Percentiles rank a stretch among this genome's conserved stretches.
Evolutionary conservation across 306 rosid species (phyloP).

Genomic region (Ceratonia siliqua): DNA sequence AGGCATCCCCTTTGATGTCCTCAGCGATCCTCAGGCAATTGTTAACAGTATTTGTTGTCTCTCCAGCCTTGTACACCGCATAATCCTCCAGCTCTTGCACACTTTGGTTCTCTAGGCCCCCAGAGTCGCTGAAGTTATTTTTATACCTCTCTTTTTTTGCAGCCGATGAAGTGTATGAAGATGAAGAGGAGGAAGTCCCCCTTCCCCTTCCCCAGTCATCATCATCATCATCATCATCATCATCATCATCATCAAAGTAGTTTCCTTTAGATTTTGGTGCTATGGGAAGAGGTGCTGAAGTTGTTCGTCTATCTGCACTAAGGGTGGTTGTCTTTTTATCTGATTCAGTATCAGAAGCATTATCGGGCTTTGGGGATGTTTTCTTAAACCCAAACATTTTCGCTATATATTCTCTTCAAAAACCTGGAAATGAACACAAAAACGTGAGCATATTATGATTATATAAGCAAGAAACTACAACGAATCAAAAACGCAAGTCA

Average conservation of each 20-base stretch:
- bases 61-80: constrained; percentile 73
- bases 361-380: constrained; percentile 43
- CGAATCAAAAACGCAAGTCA: neutral
- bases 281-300: constrained; percentile 61
- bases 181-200: constrained; percentile 41
- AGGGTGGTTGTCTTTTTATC: constrained; percentile 35
- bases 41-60: constrained; percentile 73
- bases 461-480: neutral
- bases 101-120: constrained; percentile 77
- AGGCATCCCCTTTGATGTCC: constrained; percentile 76
- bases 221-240: constrained; percentile 32
- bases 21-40: constrained; percentile 82
- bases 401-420: neutral
- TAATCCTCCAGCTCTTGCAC: constrained; percentile 78
- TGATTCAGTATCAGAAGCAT: constrained; percentile 39
- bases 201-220: constrained; percentile 37
- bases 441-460: neutral
- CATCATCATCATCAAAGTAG: constrained; percentile 46
- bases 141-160: constrained; percentile 45
- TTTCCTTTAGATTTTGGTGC: constrained; percentile 52
- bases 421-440: constrained; percentile 3
- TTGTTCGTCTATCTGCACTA: constrained; percentile 56
- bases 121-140: constrained; percentile 54
- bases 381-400: constrained; percentile 72
- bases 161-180: constrained; percentile 32